Evolutionary conservation across 371 early-diverging fungal species (phyloP), one percentile per base, ranked within the genome.

Genomic region (Coelomomyces lativittatus): DNA sequence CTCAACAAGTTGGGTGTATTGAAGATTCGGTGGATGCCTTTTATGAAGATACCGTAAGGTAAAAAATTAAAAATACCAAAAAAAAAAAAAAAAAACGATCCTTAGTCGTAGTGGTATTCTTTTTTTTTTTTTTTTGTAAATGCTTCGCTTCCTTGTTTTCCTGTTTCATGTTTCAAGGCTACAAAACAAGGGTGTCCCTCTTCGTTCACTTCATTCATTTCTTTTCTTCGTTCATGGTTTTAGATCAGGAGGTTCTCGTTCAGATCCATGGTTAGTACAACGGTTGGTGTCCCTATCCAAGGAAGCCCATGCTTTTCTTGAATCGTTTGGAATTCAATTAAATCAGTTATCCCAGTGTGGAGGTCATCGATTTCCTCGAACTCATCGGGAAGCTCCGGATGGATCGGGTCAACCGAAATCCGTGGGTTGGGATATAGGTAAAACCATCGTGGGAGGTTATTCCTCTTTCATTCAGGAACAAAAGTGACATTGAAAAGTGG

Each of bases 231-330:
- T n/a, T n/a, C n/a, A n/a, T n/a, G n/a, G n/a, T n/a, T n/a, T 85
- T 25, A 74, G 71, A 34, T 88, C 89, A 9, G 92, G 88, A 29
- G 80, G 85, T 56, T 89, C 86, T 41, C 66, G 82, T 51, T 80
- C 84, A 50, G 71, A 79, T 52, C 81, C 85, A 29, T 76, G 78
- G n/a, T 70, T 93, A 31, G 87, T 84, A 55, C 71, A 80, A 56
- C 88, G 86, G 37, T 65, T 93, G 49, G 83, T 86, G 0, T 82
- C 81, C 50, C 73, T 84, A 28, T 83, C 86, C 33, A 76, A 80
- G 17, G 70, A 85, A 29, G 91, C 95, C 40, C 87, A 91, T 36
- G 86, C 86, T 54, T 93, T 90, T 89, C 72, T 93, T 57, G 82
- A 86, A 30, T 80, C 79, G 57, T 93, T 91, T 63, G 56, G 67